Evolutionary conservation across 2,329 filamentous ascomycete species (phyloP), one percentile per base, ranked within the genome.

Genomic region (Colletotrichum chlorophyti): DNA sequence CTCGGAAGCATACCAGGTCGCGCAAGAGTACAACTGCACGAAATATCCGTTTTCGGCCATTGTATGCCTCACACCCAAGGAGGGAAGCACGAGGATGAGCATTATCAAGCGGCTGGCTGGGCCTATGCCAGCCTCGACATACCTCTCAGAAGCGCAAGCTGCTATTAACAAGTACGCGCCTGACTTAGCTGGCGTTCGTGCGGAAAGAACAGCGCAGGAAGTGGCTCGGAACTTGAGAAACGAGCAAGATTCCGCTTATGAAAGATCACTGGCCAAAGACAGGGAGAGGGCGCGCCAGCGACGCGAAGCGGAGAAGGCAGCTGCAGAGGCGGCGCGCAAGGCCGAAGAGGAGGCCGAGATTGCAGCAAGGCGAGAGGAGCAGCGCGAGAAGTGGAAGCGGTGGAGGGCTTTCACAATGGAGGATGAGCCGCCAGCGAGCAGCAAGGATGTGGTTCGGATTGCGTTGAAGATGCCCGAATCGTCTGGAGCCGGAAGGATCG

Each of bases 221-320:
- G 87, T 91, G 2, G 85, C 90, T n/a, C 84, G 94, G 41, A 91
- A 79, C 66, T 79, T 99, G 29, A 85, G 93, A n/a, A 85, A 90
- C 60, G 87, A 97, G 72, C 95, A 99, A 71, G 93, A 98, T 70
- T 90, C 86, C 9, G 95, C 95, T 1, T 99, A 99, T 72, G 93
- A 99, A 75, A 86, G 93, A 61, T 96, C 91, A 0, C 79, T 99
- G 26, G 94, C 93, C 9, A 86, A 88, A 60, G 95, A 99, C 73
- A 83, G 93, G 34, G 93, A 97, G 72, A 88, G 94, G 17, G 90
- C 91, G 0, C 83, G 91, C 27, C 85, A 89, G 70, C 86, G 85
- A 69, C 84, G 84, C 46, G 93, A 96, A 71, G 92, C 90, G 2
- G 91, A 91, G 55, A 84, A 84, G 17, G 84, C 84, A 0, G 90